These are phyloP conservation scores for Yamadazyma olivae DNA, from an alignment of 805 yeast genomes.

Conservation along the genomic window DNA sequence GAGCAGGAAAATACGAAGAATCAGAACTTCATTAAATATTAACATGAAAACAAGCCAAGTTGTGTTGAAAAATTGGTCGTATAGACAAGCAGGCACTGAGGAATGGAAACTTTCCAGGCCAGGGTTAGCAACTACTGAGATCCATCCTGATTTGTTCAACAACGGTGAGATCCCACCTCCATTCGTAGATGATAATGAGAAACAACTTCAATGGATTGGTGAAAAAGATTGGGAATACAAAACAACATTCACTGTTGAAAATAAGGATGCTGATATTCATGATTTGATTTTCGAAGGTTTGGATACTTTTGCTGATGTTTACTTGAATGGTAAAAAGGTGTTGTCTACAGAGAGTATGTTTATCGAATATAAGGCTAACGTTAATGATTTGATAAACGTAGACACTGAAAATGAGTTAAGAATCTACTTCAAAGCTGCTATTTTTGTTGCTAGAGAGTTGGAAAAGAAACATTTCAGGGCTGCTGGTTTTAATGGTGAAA, in stretches of 20 bases:
- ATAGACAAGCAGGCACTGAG: conserved; percentile 7
- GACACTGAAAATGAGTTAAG: conserved; percentile 24
- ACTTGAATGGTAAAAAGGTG: conserved; percentile 34
- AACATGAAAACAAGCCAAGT: no score
- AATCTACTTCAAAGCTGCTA: conserved; percentile 38
- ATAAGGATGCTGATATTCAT: conserved; percentile 10
- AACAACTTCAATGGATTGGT: conserved; percentile 48
- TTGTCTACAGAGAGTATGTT: conserved; percentile 45
- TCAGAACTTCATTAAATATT: no score
- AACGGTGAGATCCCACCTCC: conserved; percentile 44
- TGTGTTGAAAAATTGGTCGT: conserved; percentile 12
- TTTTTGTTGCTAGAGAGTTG: conserved; percentile 27
- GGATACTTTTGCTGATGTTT: conserved; percentile 42
- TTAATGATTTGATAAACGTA: conserved; percentile 14
- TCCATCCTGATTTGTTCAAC: conserved; percentile 40
- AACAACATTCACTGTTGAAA: conserved; percentile 13
- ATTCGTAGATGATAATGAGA: conserved; percentile 41
- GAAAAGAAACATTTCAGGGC: conserved; percentile 27
- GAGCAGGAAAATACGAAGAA: no score
- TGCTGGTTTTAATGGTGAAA: conserved; percentile 40
- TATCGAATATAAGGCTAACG: conserved; percentile 26
- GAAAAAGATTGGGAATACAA: conserved; percentile 49
- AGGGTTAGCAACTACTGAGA: conserved; percentile 20
- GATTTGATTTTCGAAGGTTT: conserved; percentile 41
- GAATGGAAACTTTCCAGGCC: conserved; percentile 11